Base-by-base conservation (phyloP, 2,329 filamentous ascomycete genomes). In the Alternaria ethzedia region DNA sequence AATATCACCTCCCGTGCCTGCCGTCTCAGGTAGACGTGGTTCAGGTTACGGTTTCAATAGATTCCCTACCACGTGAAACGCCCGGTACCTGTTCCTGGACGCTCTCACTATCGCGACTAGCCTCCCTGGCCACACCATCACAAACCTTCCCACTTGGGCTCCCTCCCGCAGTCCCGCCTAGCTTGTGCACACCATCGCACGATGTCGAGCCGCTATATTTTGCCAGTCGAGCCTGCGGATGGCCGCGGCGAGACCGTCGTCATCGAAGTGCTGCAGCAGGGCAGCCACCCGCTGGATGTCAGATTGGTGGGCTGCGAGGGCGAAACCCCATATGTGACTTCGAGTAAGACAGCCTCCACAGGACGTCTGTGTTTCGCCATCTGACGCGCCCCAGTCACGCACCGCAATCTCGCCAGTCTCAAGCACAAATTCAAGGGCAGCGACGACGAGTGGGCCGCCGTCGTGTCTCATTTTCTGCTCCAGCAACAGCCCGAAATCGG, bases 231-330 rank as follows among this genome's bases (percentile, higher is more conserved):
- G 62, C 85, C 89, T 69, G 85, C 85, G 45, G 86, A 86, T 61
- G 75, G 72, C 21, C 81, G 84, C 49, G 81, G 83, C 50, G 79
- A 82, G 15, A 88, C 86, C 67, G 84, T 92, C 28, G 83, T 94
- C 21, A 74, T 91, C 17, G 85, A 91, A 70, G 85, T 89, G 60
- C 82, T 83, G 3, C 80, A 85, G 21, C 75, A 84, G 78, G 76
- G 82, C n/a, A 80, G 82, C 36, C 83, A 83, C 61, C 83, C 85
- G 2, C 81, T 93, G 28, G 89, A 93, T 77, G 78, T 92, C 50
- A 89, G 88, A 74, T 78, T 94, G 28, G 83, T 90, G 32, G 91
- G 86, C 32, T 93, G 90, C 28, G 91, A 94, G 71, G 87, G 88
- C 58, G 84, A 86, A 59, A 85, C 83, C 51, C 85, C 88, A 7